phyloP scores from a whole-genome alignment of 2,329 filamentous ascomycete species.

The Xylariaceae sp. region DNA sequence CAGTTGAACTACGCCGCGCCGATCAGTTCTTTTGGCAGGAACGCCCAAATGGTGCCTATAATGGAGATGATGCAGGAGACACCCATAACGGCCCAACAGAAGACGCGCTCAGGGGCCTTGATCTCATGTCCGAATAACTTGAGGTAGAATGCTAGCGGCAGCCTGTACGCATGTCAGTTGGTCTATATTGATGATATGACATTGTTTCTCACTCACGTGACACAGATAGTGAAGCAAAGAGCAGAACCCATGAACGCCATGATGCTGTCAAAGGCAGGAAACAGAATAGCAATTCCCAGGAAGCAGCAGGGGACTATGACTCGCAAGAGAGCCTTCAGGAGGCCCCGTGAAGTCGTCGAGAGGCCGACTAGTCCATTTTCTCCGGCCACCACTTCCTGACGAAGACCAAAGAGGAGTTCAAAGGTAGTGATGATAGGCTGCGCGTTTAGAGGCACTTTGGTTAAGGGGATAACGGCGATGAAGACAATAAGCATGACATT shows the following conservation, averaged over 20 bases:
- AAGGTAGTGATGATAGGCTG: conserved; percentile 82
- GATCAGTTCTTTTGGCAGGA: conserved; percentile 73
- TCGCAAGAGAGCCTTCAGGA: conserved; percentile 58
- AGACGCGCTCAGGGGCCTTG: conserved; percentile 52
- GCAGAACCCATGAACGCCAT: conserved; percentile 89
- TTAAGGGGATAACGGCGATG: conserved; percentile 88
- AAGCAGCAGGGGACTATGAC: conserved; percentile 67
- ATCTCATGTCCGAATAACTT: conserved; percentile 82
- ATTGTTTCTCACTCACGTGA: conserved; percentile 51
- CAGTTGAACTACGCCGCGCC: conserved; percentile 34
- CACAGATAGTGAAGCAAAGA: conserved; percentile 89
- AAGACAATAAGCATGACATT: conserved; percentile 80
- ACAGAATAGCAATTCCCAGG: conserved; percentile 64
- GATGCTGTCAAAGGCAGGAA: conserved; percentile 80
- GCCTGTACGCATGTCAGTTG: conserved; percentile 24
- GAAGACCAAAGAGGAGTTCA: conserved; percentile 76
- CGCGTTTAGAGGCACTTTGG: conserved; percentile 88
- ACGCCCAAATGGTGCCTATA: conserved; percentile 81
- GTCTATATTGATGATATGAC: neutral
- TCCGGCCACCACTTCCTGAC: conserved; percentile 38
- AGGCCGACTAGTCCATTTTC: conserved; percentile 47
- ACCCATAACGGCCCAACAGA: conserved; percentile 66
- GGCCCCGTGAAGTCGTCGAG: conserved; percentile 51
- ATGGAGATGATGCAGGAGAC: conserved; percentile 66
- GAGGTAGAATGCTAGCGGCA: conserved; percentile 84